Evolutionary conservation across 306 rosid genomes (phyloP), one percentile per base, ranked within the genome.

Genomic region (Quercus glauca): DNA sequence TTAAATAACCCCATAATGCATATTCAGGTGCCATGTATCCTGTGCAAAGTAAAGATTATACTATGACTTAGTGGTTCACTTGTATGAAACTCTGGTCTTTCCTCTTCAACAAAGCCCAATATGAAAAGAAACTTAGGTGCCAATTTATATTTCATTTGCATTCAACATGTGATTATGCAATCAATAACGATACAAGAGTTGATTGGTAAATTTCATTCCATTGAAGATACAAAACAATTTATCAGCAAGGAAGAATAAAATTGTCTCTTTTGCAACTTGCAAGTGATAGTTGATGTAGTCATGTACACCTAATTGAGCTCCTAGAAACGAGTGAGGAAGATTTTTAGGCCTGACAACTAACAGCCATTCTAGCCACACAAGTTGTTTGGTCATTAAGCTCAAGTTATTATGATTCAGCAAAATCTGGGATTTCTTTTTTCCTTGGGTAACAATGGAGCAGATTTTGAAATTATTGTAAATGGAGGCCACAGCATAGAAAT

Each of bases 1-100:
- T 85, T 13, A 91, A 67, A 73, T 85, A 67, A 68, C 93, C 97
- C 90, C 92, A 88, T 69, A 89, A 75, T 5, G 93, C 92, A 88
- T 91, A 91, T 41, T 89, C 97, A 0, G 93, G 93, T 4, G 93
- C 97, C 92, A 88, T 89, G 73, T 89, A 91, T 73, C 93, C 97
- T 78, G 91, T 88, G 84, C 81, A 83, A 79, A 74, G 72, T 26
- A 26, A 45, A 45, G 53, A 45, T 11, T 11, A 45, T 45, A 45
- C 12, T 3, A 45, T 45, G 53, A 45, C 45, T 37, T 37, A 37
- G 0, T 37, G 45, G 11, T 37, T 37, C 45, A 37, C 45, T 37
- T 37, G 45, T 37, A 37, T 37, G 43, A 37, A 37, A 0, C 45
- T 7, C 11, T 37, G 45, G 45, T 37, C 45, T 7, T 37, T 37